Percentiles rank a stretch among this genome's conserved stretches.
Conservation (phyloP, 495 filamentous ascomycete species). For the Lasiosphaeris hirsuta region DNA sequence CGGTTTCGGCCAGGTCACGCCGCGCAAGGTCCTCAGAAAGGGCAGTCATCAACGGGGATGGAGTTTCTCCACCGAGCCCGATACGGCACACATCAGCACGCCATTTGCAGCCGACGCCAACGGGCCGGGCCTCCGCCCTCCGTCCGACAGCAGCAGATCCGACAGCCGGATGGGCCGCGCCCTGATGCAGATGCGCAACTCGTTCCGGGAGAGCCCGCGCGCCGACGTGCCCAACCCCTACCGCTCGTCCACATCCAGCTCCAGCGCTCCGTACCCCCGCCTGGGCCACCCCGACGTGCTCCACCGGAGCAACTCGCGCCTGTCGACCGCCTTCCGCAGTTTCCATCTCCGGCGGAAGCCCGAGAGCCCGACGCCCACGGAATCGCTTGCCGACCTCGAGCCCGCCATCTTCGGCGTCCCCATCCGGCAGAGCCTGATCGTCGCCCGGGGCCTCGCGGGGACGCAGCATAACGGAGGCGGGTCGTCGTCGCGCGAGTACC, state of each 20-base stretch:
- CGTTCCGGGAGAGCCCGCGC: constrained; percentile 18
- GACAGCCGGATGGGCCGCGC: constrained; percentile 10
- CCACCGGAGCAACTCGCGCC: constrained; percentile 30
- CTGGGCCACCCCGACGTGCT: constrained; percentile 10
- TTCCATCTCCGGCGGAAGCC: constrained; percentile 12
- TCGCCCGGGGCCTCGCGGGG: constrained; percentile 38
- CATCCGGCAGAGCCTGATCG: constrained; percentile 35
- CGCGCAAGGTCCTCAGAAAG: too few species aligned
- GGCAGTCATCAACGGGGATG: not conserved
- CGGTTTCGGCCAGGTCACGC: too few species aligned
- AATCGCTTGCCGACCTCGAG: constrained; percentile 13
- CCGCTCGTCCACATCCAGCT: constrained; percentile 10
- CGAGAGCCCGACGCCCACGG: constrained; percentile 5
- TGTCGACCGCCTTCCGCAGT: constrained; percentile 30
- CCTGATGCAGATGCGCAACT: constrained; percentile 2
- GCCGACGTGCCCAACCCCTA: constrained; percentile 6
- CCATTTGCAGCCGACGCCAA: not conserved
- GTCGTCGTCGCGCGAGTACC: constrained; percentile 39
- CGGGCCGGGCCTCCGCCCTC: too few species aligned
- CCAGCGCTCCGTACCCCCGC: not conserved
- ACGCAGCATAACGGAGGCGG: constrained; percentile 36
- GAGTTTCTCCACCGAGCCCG: constrained; percentile 12
- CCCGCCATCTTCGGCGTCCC: constrained; percentile 38
- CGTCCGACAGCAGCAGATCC: not conserved
- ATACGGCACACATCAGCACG: not conserved